Evolutionary conservation across 2,329 filamentous ascomycete species (phyloP), one percentile per base, ranked within the genome.

Genomic region (Claviceps citrina): DNA sequence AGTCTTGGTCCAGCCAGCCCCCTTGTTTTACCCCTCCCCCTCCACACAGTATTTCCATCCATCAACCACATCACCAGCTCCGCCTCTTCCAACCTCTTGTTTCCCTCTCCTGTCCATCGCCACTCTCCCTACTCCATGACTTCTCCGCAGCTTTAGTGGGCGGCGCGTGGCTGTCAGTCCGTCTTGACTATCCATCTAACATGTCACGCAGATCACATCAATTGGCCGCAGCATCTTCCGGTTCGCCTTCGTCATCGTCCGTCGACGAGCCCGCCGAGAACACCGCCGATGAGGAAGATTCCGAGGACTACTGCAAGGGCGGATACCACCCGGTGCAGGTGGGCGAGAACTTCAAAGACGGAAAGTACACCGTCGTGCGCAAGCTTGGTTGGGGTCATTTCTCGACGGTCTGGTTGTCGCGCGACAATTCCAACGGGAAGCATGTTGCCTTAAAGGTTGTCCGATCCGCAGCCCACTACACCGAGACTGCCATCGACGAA

Each of bases 341-440:
- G 44, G 91, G 91, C 53, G 91, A 98, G 65, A 82, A 86, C 56
- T 96, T 95, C 73, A 96, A 96, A 61, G 85, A 96, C 59, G 87
- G 85, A 51, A 89, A 84, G 65, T 98, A 98, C 65, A 91, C 87
- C 13, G 79, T 96, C 43, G 83, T 96, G 60, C 82, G 87, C 64
- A 96, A 96, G 68, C 72, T 96, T 39, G 89, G 89, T 51, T 96
- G 89, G 89, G 91, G 91, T 47, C 89, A 96, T 58, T 98, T 96
- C 66, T 95, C 89, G n/a, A 98, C 89, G 26, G 89, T 96, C 51
- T 96, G 77, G 77, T 63, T 81, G 35, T 80, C 76, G 47, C 65
- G 82, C 60, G 89, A 96, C 66, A 94, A 93, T 54, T 76, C 70
- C 43, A 87, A 78, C 44, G 79, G 80, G 56, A 95, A 93, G 66